Base-by-base conservation (phyloP, 306 rosid genomes). In the Acmispon strigosus region DNA sequence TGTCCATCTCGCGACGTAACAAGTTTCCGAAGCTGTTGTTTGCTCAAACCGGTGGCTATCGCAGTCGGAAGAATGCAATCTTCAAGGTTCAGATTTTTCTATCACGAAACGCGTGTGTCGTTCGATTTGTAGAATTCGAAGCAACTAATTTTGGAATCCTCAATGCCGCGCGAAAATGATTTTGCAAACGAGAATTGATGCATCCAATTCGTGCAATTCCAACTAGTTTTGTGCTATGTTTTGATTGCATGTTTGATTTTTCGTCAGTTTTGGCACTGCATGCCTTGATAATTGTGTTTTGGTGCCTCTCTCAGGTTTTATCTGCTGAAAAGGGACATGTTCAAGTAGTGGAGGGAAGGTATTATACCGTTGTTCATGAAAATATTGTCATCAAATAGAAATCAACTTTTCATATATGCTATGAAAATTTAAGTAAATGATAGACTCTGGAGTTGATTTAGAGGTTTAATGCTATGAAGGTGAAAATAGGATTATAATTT, bases 341-440 rank as follows among this genome's bases (percentile, higher is more conserved):
- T 84, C 78, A 74, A 8, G 84, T 82, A 44, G 83, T 93, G 19
- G 93, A 81, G 76, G 86, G 83, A 79, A 90, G 32, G 32, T n/a
- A n/a, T n/a, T n/a, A n/a, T n/a, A n/a, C n/a, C n/a, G n/a, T n/a
- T n/a, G n/a, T n/a, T n/a, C n/a, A n/a, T n/a, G n/a, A n/a, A n/a
- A n/a, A n/a, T n/a, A n/a, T n/a, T n/a, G n/a, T n/a, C n/a, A n/a
- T n/a, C n/a, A n/a, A n/a, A n/a, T n/a, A n/a, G n/a, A n/a, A n/a
- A n/a, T n/a, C n/a, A n/a, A n/a, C n/a, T n/a, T n/a, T n/a, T n/a
- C n/a, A n/a, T n/a, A n/a, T n/a, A n/a, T n/a, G n/a, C n/a, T n/a
- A n/a, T n/a, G n/a, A n/a, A n/a, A n/a, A n/a, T n/a, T n/a, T n/a
- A n/a, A n/a, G n/a, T n/a, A n/a, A n/a, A n/a, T n/a, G n/a, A n/a